Percentiles rank a stretch among this genome's conserved stretches.
These are phyloP conservation scores for Stagonosporopsis chrysanthemi DNA, from an alignment of 2,329 filamentous ascomycete genomes.

Conservation along the genomic window DNA sequence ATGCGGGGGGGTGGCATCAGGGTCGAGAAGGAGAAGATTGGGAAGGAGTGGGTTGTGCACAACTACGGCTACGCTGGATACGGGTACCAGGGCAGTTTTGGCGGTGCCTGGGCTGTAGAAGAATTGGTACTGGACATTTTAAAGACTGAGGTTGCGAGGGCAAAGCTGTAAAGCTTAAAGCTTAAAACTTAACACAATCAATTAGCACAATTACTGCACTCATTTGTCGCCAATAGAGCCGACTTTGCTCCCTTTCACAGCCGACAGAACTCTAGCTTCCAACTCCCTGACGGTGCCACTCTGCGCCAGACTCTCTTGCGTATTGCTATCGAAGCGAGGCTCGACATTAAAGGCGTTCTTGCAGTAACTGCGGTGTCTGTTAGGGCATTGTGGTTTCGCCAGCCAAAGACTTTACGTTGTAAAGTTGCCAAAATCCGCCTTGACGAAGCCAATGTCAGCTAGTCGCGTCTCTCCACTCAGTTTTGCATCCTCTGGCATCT, in stretches of 20 bases:
- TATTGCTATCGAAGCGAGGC: slow-evolving; percentile 5
- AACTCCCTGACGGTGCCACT: slow-evolving; percentile 9
- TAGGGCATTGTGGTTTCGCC: background rate
- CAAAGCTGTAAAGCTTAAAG: slow-evolving; percentile 13
- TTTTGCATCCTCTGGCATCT: slow-evolving; percentile 9
- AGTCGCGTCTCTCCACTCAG: slow-evolving; percentile 6
- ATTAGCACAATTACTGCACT: background rate
- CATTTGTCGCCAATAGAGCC: slow-evolving; percentile 7
- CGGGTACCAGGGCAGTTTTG: slow-evolving; percentile 67
- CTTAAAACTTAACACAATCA: background rate
- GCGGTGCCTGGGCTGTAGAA: slow-evolving; percentile 52
- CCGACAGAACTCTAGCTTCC: slow-evolving; percentile 6
- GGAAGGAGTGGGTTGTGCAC: slow-evolving; percentile 73
- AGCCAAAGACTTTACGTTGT: slow-evolving; percentile 1
- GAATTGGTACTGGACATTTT: slow-evolving; percentile 46
- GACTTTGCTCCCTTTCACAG: slow-evolving; percentile 4
- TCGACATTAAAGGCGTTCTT: slow-evolving; percentile 15
- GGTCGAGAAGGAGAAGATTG: slow-evolving; percentile 74
- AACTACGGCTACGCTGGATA: slow-evolving; percentile 82
- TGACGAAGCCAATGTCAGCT: slow-evolving; percentile 11
- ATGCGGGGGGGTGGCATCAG: slow-evolving; percentile 76
- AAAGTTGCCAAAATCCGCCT: slow-evolving; percentile 12
- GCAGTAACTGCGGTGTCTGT: slow-evolving; percentile 2
- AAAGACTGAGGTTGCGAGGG: slow-evolving; percentile 18
- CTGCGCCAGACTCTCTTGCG: slow-evolving; percentile 11